Base-by-base conservation (phyloP, 1,284 basidiomycete genomes). In the Leccinum holopus region DNA sequence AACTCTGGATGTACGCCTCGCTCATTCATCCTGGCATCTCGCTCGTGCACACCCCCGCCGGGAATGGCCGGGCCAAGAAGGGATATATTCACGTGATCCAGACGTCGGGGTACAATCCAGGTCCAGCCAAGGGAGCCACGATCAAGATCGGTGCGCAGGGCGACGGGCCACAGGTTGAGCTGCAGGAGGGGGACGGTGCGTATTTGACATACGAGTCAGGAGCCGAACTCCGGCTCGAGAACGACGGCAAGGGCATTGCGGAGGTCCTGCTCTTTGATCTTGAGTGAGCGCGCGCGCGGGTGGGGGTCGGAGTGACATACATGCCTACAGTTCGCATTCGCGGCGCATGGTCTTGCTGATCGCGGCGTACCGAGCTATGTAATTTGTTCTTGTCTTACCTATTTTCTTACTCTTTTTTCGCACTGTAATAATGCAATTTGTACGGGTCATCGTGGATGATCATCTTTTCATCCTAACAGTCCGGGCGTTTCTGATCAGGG, bases 221-320 rank as follows among this genome's bases (percentile, higher is more conserved):
- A 0, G 77, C 77, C 21, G 79, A 80, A 25, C 70, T 88, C 37
- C 77, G 79, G 37, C 77, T 85, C 21, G 81, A 86, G 74, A 93
- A 91, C 68, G 75, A 80, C 2, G 87, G 88, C 0, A 82, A 84
- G 61, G 75, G 72, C 32, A 76, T 80, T 35, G 88, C 84, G 1
- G 91, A 94, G 75, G 78, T 92, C 30, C 71, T 94, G 56, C 72
- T 93, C 14, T 94, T 93, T 68, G 91, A 94, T 70, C 73, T 91
- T 64, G 87, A 86, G 64, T 87, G 33, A 74, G 66, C 51, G 16
- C 49, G 21, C 3, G n/a, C 5, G n/a, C 47, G 47, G 18, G 18
- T 5, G 21, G 21, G 47, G 44, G 16, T 51, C 25, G 52, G 33
- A 39, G 21, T 7, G 51, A 12, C 25, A 37, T 9, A 30, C n/a